These are phyloP conservation scores for Alternaria brassicicola DNA, from an alignment of 2,329 filamentous ascomycete species.

Conservation along the genomic window DNA sequence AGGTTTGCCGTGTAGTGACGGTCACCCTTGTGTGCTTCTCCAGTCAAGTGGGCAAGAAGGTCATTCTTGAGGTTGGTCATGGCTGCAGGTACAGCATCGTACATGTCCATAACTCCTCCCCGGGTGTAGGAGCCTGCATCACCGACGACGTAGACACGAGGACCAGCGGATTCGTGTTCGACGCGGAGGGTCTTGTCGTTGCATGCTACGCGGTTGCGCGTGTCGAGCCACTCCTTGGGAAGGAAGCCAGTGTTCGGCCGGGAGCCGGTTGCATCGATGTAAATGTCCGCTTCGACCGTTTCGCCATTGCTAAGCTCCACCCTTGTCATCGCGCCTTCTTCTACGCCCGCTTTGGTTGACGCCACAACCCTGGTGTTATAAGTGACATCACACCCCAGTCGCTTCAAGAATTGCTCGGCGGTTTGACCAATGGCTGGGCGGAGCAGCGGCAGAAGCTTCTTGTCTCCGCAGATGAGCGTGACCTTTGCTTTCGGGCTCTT, in stretches of 20 bases:
- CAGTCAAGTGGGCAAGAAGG: constrained; percentile 44
- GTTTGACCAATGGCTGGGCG: constrained; percentile 51
- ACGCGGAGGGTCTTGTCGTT: constrained; percentile 58
- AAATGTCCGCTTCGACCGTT: constrained; percentile 58
- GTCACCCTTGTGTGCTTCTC: constrained; percentile 36
- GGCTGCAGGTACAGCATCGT: constrained; percentile 50
- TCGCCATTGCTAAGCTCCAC: constrained; percentile 54
- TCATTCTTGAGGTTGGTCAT: constrained; percentile 57
- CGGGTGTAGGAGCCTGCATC: constrained; percentile 55
- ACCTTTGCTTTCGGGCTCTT: constrained; percentile 51
- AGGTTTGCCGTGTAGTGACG: constrained; percentile 40
- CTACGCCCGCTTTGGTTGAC: constrained; percentile 31
- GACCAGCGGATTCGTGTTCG: constrained; percentile 50
- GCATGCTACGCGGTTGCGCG: constrained; percentile 55
- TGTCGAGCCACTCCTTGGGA: constrained; percentile 56
- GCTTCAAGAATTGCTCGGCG: constrained; percentile 56
- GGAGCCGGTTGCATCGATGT: constrained; percentile 60
- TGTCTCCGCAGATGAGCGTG: constrained; percentile 53
- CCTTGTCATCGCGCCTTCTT: constrained; percentile 53
- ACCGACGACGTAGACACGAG: constrained; percentile 57
- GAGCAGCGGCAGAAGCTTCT: constrained; percentile 54
- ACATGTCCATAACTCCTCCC: constrained; percentile 54
- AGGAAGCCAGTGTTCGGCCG: constrained; percentile 61
- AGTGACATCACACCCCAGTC: constrained; percentile 55
- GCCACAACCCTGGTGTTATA: constrained; percentile 48